Evolutionary conservation across 306 rosid species (phyloP).

Genomic region (Rosa rugosa): DNA sequence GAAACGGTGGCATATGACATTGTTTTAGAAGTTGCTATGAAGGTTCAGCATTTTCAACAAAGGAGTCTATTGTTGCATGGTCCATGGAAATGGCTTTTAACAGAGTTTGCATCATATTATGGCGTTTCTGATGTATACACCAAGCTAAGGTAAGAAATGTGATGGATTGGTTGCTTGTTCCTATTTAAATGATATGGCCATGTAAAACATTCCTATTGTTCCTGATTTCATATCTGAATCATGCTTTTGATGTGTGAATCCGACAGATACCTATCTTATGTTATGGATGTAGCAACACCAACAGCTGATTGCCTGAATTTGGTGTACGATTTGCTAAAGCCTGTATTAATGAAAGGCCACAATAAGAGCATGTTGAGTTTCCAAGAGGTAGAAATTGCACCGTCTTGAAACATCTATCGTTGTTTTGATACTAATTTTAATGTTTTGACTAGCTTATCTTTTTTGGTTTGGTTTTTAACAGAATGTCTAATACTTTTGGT

Average conservation of each 20-base stretch:
- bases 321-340: constrained; percentile 69
- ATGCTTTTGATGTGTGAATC: constrained; percentile 20
- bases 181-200: constrained; percentile 11
- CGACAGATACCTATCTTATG: constrained; percentile 78
- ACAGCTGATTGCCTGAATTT: constrained; percentile 93
- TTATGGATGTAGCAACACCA: constrained; percentile 98
- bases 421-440: constrained; percentile 1
- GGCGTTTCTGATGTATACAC: constrained; percentile 91
- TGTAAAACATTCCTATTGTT: background rate
- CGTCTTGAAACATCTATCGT: constrained; percentile 5
- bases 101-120: constrained; percentile 86
- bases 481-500: constrained; percentile 12
- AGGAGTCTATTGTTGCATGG: constrained; percentile 77
- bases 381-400: constrained; percentile 73
- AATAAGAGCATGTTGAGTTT: constrained; percentile 81
- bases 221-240: background rate
- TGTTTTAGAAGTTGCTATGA: constrained; percentile 91
- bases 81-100: constrained; percentile 96
- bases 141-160: constrained; percentile 69
- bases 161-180: constrained; percentile 14
- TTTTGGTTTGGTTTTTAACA: constrained; percentile 34
- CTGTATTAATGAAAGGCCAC: constrained; percentile 80
- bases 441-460: constrained; percentile 17
- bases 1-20: constrained; percentile 97
- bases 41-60: constrained; percentile 83